Evolutionary conservation across 2,329 filamentous ascomycete genomes (phyloP).

Genomic region (Nemania sp.): DNA sequence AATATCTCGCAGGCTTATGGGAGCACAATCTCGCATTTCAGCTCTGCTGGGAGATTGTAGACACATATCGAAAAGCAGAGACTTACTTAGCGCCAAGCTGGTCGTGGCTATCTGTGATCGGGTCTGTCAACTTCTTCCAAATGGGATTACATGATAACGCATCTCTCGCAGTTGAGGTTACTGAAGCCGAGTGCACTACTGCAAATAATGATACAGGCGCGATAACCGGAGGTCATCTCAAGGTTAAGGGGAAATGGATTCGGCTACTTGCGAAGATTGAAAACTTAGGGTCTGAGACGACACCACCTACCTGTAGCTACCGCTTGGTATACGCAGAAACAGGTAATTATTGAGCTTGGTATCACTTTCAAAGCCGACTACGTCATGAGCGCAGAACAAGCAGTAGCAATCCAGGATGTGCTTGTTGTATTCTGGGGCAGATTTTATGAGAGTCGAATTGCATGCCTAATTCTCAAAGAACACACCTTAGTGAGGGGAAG

Average conservation of each 20-base stretch:
- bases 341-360: not conserved
- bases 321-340: not conserved
- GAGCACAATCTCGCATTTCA: not conserved
- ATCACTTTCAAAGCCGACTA: not conserved
- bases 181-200: not conserved
- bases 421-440: not conserved
- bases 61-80: not conserved
- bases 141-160: not conserved
- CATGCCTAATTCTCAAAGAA: not conserved
- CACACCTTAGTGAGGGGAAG: not conserved
- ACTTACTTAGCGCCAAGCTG: not conserved
- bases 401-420: not conserved
- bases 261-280: not conserved
- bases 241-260: not conserved
- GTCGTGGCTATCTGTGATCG: not conserved
- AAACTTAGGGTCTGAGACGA: not conserved
- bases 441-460: not conserved
- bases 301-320: not conserved
- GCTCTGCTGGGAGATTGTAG: not conserved
- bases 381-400: not conserved
- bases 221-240: not conserved
- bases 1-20: not conserved
- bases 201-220: not conserved
- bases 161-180: not conserved
- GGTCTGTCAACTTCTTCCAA: not conserved